Percentiles rank a stretch among this genome's conserved stretches.
Evolutionary conservation across 83 land plant genomes (phyloP).

Genomic region (Diphasiastrum complanatum): DNA sequence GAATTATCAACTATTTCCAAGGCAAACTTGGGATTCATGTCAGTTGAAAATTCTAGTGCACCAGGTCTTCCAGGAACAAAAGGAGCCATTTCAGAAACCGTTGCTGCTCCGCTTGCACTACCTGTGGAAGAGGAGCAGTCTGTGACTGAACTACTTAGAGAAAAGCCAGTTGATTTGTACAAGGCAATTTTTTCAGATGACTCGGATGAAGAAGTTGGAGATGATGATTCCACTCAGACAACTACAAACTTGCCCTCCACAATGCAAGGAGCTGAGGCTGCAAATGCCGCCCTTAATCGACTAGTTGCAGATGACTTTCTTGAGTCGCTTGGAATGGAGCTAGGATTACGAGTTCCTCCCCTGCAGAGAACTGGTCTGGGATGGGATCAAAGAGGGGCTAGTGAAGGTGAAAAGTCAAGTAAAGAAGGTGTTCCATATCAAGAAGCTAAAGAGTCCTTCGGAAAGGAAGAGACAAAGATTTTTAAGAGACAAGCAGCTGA

Average conservation of each 20-base stretch:
- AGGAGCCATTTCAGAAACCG: slow-evolving; percentile 1
- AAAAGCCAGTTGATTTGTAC: slow-evolving; percentile 93
- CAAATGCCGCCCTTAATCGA: slow-evolving; percentile 64
- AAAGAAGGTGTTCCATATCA: too few species aligned
- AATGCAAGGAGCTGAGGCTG: slow-evolving; percentile 41
- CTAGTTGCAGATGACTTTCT: slow-evolving; percentile 92
- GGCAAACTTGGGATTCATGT: not conserved
- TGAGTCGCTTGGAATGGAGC: slow-evolving; percentile 89
- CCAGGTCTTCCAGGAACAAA: too few species aligned
- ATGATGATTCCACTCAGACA: slow-evolving; percentile 24
- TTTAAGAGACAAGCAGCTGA: too few species aligned
- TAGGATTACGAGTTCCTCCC: slow-evolving; percentile 80
- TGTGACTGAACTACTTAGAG: slow-evolving; percentile 34
- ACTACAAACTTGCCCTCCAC: slow-evolving; percentile 4
- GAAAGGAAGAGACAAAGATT: too few species aligned
- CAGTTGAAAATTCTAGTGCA: too few species aligned
- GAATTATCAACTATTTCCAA: not conserved
- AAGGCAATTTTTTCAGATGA: slow-evolving; percentile 99
- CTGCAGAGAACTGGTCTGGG: too few species aligned
- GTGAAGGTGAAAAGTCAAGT: too few species aligned
- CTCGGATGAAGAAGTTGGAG: slow-evolving; percentile 50
- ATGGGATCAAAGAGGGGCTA: too few species aligned
- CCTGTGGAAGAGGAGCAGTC: slow-evolving; percentile 24
- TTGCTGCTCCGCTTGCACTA: not conserved
- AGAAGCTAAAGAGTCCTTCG: too few species aligned